Evolutionary conservation across 768 basidiomycete genomes (phyloP), one percentile per base, ranked within the genome.

Genomic region (Termitomyces sp.): DNA sequence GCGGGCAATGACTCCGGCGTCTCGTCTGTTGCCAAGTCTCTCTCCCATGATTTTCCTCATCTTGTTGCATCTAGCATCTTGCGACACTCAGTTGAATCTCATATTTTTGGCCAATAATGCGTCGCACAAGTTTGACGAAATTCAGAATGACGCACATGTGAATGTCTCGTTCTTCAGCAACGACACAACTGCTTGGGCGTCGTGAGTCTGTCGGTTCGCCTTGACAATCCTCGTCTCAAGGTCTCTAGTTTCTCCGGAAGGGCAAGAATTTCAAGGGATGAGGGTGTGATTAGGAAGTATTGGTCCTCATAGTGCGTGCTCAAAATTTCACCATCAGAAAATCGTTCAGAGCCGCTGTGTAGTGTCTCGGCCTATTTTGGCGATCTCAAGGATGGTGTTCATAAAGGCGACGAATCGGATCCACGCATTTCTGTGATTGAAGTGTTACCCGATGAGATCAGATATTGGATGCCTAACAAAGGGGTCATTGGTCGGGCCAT

Each of bases 281-380:
- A 77, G 57, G 81, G 81, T 3, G 66, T 83, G 48, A 84, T 93
- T 63, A 82, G 82, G 61, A 81, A 85, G 67, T 75, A 87, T 55
- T 92, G 85, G 85, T 83, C 74, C n/a, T 64, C 74, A 61, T 68
- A 71, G 86, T 83, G 24, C 55, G 78, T 70, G 24, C 33, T 34
- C 15, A 11, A 59, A 0, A 8, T 22, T 1, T 20, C 7, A 12
- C 16, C 0, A 16, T 11, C 2, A 12, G 6, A 13, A 6, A 47
- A 1, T 54, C 8, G 4, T 27, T 13, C 6, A 1, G 9, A 22
- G 39, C 2, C n/a, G 1, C n/a, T 8, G n/a, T 13, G 1, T 50
- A 91, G 88, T 3, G 76, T 83, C 34, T 70, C 80, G 9, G 88
- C 87, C 0, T 97, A 92, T 80, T 95, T 95, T 65, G 92, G 91